Base-by-base conservation (phyloP, 306 rosid species). In the Fragaria vesca region DNA sequence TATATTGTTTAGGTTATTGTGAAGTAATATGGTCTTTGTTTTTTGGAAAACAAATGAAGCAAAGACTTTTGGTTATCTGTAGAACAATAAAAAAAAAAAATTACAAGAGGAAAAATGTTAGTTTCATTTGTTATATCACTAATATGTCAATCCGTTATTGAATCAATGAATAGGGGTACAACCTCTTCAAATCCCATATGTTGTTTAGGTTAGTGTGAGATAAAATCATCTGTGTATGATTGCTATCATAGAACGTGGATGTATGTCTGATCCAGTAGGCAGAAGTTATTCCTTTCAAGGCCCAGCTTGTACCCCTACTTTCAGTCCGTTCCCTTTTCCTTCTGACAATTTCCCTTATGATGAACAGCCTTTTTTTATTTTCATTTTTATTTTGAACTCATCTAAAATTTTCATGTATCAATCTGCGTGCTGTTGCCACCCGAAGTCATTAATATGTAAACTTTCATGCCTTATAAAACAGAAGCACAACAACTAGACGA, bases 401-500 rank as follows among this genome's bases (percentile, higher is more conserved):
- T 83, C 63, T 81, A 40, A 63, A 55, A 76, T 28, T 34, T 82
- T 74, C 28, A 45, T 58, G 61, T 62, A 51, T 82, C 76, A 46
- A 34, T 63, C 52, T 40, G 42, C 18, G 18, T 48, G 46, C 69
- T 21, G 21, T 78, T 65, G 63, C 21, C 20, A 50, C 70, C 24
- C n/a, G 10, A 32, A 21, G 46, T 50, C 72, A 76, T 78, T 32
- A 67, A 28, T 77, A 54, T 62, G 43, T 34, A 42, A 74, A 61
- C 26, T 38, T 74, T 2, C 36, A 30, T 48, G 62, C 42, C 85
- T 76, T 76, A 58, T 16, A 68, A 77, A 73, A 79, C 93, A 95
- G 97, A 85, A 74, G 66, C 96, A 43, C 83, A 62, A 34, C 83
- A 83, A 71, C 83, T 89, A 80, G 87, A 87, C 81, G 99, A 93